Percentiles rank a stretch among this genome's conserved stretches.
Conservation (phyloP, 2,329 filamentous ascomycete species). For the Remersonia thermophila region DNA sequence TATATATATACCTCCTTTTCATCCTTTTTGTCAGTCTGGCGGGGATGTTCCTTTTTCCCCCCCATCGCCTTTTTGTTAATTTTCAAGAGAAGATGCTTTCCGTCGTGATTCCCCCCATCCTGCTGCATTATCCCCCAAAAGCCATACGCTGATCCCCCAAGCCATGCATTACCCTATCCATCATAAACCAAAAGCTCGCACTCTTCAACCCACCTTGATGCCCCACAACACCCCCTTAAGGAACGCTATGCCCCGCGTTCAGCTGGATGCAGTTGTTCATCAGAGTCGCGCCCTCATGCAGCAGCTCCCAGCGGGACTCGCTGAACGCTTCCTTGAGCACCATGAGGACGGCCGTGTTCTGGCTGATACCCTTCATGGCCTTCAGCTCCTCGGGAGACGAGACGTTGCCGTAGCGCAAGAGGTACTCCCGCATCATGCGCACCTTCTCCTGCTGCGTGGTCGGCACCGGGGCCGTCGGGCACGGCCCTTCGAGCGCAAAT, state of each 20-base stretch:
- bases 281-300: slow-evolving; percentile 74
- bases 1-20: not conserved
- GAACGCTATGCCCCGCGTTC: slow-evolving; percentile 21
- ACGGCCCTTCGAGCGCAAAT: slow-evolving; percentile 74
- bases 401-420: slow-evolving; percentile 60
- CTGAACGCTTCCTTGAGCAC: slow-evolving; percentile 72
- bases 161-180: too few relatives aligned
- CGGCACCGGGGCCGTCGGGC: slow-evolving; percentile 40
- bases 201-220: too few relatives aligned
- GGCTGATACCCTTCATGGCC: slow-evolving; percentile 62
- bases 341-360: slow-evolving; percentile 68
- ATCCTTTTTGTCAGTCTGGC: too few relatives aligned
- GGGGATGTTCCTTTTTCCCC: too few relatives aligned
- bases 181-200: too few relatives aligned
- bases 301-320: slow-evolving; percentile 77
- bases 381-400: slow-evolving; percentile 66
- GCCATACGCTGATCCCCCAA: too few relatives aligned
- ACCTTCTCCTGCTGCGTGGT: slow-evolving; percentile 52
- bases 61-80: not conserved
- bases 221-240: too few relatives aligned
- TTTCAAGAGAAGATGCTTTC: too few relatives aligned
- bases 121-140: too few relatives aligned
- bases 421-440: slow-evolving; percentile 66
- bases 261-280: slow-evolving; percentile 67
- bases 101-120: too few relatives aligned